These are phyloP conservation scores for Bonia amplexicaulis DNA, from an alignment of 176 grass and related monocot genomes.

Conservation along the genomic window DNA sequence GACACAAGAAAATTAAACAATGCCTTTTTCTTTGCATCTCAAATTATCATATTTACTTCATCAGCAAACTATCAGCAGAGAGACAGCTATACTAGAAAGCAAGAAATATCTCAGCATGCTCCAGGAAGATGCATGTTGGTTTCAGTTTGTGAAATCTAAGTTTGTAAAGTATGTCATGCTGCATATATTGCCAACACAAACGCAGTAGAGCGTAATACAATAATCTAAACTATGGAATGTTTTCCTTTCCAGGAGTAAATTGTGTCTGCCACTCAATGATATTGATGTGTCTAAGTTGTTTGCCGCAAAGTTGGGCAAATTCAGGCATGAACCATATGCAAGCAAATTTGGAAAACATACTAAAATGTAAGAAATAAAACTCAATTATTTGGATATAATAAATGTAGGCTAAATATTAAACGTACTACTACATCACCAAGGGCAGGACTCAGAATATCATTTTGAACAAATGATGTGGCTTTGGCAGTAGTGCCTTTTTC, in stretches of 20 bases:
- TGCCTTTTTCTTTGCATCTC: background rate
- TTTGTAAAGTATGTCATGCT: background rate
- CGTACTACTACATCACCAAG: slow-evolving; percentile 66
- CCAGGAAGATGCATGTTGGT: background rate
- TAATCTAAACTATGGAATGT: background rate
- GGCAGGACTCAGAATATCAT: slow-evolving; percentile 79
- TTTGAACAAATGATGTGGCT: slow-evolving; percentile 62
- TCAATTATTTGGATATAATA: background rate
- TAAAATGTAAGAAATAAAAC: slow-evolving; percentile 3
- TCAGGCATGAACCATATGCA: background rate
- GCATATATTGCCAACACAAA: too few relatives aligned
- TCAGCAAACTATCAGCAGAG: background rate
- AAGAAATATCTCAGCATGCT: background rate
- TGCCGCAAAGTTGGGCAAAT: background rate
- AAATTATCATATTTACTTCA: background rate
- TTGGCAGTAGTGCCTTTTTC: slow-evolving; percentile 43
- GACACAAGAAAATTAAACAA: background rate
- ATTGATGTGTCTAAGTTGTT: background rate
- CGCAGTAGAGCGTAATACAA: background rate
- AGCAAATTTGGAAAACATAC: slow-evolving; percentile 20
- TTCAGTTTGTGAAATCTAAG: background rate
- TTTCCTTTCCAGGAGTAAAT: background rate
- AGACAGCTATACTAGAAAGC: background rate
- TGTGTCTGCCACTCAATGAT: background rate
- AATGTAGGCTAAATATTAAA: background rate